A percentile compares a stretch with the other conserved stretches of the same genome.
phyloP scores from a whole-genome alignment of 345 rosid species.

The Salix brachista region DNA sequence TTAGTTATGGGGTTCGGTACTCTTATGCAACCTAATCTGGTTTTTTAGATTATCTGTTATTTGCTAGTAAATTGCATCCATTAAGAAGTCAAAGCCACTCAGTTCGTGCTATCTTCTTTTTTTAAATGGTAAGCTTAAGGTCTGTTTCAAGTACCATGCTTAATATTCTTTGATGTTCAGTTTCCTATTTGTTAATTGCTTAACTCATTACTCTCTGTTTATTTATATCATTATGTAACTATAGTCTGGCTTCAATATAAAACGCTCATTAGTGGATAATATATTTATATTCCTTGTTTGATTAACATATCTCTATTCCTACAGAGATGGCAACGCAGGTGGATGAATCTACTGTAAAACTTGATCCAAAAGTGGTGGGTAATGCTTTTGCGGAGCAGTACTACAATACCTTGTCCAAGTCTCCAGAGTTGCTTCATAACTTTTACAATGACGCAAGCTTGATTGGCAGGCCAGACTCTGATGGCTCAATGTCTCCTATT shows the following conservation, averaged over 20 bases:
- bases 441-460: slow-evolving; percentile 20
- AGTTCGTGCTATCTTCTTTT: not conserved
- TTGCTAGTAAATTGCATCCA: not conserved
- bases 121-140: not conserved
- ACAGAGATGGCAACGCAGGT: slow-evolving; percentile 16
- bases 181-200: not conserved
- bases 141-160: not conserved
- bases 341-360: slow-evolving; percentile 3
- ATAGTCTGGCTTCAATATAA: not conserved
- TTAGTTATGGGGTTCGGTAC: not conserved
- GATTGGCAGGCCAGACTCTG: slow-evolving; percentile 18
- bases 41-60: not conserved
- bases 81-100: not conserved
- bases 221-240: not conserved
- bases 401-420: slow-evolving; percentile 10
- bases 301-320: not conserved
- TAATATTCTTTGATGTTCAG: not conserved
- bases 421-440: slow-evolving; percentile 18
- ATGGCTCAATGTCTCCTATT: slow-evolving; percentile 10
- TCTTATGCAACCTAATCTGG: not conserved
- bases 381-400: slow-evolving; percentile 28
- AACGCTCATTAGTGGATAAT: not conserved
- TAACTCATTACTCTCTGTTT: not conserved
- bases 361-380: slow-evolving; percentile 17
- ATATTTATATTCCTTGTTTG: not conserved